Evolutionary conservation across 345 rosid species (phyloP), one percentile per base, ranked within the genome.

Genomic region (Isatis tinctoria): DNA sequence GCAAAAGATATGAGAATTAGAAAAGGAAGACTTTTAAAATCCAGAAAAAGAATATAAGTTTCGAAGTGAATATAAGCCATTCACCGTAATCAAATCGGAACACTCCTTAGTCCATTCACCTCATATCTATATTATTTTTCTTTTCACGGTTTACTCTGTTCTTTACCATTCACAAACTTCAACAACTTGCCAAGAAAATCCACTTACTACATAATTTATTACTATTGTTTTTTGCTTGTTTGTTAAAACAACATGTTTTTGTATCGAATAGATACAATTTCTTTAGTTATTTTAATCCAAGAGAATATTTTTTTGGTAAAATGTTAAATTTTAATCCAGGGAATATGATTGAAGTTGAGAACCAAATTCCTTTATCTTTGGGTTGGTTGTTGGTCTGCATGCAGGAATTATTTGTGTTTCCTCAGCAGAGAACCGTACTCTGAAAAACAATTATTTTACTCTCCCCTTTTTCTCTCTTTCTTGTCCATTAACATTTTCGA

Each of bases 381-480:
- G 7, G 4, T 30, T 7, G 63, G 33, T 17, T 68, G 61, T 39
- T 63, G 60, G 75, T 61, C 53, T 11, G 57, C 56, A 49, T 52
- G 44, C 56, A 41, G 13, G 39, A 75, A 68, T 68, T 47, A 60
- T 75, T 22, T 60, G 65, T 75, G 79, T 69, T 52, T 69, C 70
- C 79, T 27, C 28, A 60, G n/a, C 30, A 41, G 32, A 39, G 13
- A 30, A 67, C 61, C 65, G 13, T 10, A 20, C 24, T 37, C 69
- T 16, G 33, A 40, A 26, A 36, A 10, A 9, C 0, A 9, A 62
- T 62, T 14, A 53, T 41, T 41, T 13, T 60, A 44, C 12, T 22
- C 5, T n/a, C 4, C 8, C 7, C 20, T 16, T 72, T 36, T 35
- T n/a, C 4, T 60, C 16, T 72, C 24, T 33, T 14, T 11, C 1